phyloP scores from a whole-genome alignment of 208 protist genomes.

The Endotrypanum monterogeii region DNA sequence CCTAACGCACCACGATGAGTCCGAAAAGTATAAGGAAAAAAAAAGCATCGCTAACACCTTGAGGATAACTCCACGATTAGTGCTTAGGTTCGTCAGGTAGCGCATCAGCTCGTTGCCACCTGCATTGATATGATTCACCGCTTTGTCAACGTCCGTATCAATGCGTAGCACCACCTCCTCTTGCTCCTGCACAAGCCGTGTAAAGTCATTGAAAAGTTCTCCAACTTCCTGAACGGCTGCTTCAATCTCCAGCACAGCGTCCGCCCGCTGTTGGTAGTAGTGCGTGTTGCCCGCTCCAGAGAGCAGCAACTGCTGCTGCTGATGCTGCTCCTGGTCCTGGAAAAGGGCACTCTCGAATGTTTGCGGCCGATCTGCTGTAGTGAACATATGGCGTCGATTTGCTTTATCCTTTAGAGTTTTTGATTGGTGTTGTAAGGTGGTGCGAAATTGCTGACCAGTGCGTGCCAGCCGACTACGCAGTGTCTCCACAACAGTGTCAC shows the following conservation, averaged over 20 bases:
- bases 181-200: constrained; percentile 91
- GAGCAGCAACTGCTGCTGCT: constrained; percentile 76
- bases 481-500: constrained; percentile 76
- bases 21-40: constrained; percentile 94
- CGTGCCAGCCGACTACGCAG: constrained; percentile 68
- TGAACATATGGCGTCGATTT: constrained; percentile 80
- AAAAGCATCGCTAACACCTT: constrained; percentile 93
- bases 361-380: constrained; percentile 70
- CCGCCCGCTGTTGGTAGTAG: constrained; percentile 82
- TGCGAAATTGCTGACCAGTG: constrained; percentile 85
- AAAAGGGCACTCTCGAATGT: constrained; percentile 91
- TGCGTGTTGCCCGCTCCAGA: constrained; percentile 58
- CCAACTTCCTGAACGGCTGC: constrained; percentile 89
- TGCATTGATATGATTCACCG: constrained; percentile 88
- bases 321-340: constrained; percentile 82
- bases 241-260: constrained; percentile 90
- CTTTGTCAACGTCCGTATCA: constrained; percentile 85
- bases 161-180: constrained; percentile 91
- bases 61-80: constrained; percentile 92
- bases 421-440: constrained; percentile 78
- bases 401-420: constrained; percentile 76
- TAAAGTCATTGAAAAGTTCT: constrained; percentile 93
- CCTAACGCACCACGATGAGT: constrained; percentile 81
- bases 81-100: constrained; percentile 86
- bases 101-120: constrained; percentile 92